Evolutionary conservation across 441 rosid species (phyloP), one percentile per base, ranked within the genome.

Genomic region (Populus trichocarpa): DNA sequence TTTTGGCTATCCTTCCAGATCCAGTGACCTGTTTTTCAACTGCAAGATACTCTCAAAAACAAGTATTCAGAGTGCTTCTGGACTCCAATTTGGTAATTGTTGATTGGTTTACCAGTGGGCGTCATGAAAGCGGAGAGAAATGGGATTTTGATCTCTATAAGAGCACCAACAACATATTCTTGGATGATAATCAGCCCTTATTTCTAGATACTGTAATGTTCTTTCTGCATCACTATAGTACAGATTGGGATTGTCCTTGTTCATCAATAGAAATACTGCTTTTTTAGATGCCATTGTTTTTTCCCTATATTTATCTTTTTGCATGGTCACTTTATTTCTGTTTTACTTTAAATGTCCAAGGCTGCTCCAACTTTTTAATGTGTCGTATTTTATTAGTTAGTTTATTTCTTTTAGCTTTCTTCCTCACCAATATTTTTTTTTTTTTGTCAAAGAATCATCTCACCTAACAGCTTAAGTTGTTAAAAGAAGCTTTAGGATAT

Each of bases 61-160:
- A 97, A 84, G 81, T 88, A 38, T 95, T 94, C 79, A 89, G 86
- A 82, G 85, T 93, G 78, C 75, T 72, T 77, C 80, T 89, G 2
- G 92, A 91, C 81, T 92, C 98, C 12, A 93, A 82, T 81, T 86
- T 97, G 77, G 87, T 94, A 28, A 78, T 93, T 76, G 97, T 96
- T 18, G 98, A 96, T 81, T 96, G 98, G 98, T 88, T 94, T 80
- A 96, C 99, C 59, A 94, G 98, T 69, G 99, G 98, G 14, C 98
- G 94, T 57, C 98, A 92, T 75, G 91, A 92, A 65, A 96, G 89
- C 69, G 96, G 98, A 57, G 98, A 96, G 81, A 94, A 89, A 84
- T 94, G 98, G 98, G 97, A 93, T 75, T 92, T 96, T 38, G 87
- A 90, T 4, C 85, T 85, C 80, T 96, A 96, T 67, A 93, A 86